Evolutionary conservation across 352 stramenopile species (phyloP), one percentile per base, ranked within the genome.

Genomic region (Phytophthora pseudosyringae): DNA sequence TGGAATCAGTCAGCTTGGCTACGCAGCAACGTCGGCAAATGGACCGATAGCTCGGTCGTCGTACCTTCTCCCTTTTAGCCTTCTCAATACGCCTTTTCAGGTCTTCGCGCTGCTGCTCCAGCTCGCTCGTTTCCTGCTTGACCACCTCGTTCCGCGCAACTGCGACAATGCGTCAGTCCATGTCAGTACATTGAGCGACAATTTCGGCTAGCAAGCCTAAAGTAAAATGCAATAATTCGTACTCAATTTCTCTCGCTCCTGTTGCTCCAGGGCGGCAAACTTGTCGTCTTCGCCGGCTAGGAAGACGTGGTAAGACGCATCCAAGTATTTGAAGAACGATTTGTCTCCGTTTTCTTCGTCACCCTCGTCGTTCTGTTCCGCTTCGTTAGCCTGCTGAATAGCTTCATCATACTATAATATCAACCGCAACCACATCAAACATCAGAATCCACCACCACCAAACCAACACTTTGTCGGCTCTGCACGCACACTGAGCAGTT

Each of bases 251-350:
- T 62, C 71, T 43, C 70, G 69, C 38, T 90, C 76, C 33, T 97
- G 79, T 35, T 82, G 75, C 74, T 98, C 91, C 18, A 99, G 74
- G 11, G 78, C 61, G 31, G 89, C 83, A 63, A 91, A 94, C 49
- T 88, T 78, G 32, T 98, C 93, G 59, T 99, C 96, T 59, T 99
- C 93, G 33, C 95, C 93, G 4, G 85, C 74, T 43, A 99, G 71
- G 70, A 99, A 99, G 18, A 88, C 86, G 35, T 73, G 73, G 72
- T 99, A 99, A 5, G 92, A 88, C 25, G 78, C 86, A 57, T 81
- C 76, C 4, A 99, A 68, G 72, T 98, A 99, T 50, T 93, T 85
- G 63, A 99, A 98, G 69, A 99, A 99, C 6, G 77, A 84, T 33
- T 94, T 94, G 57, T 98, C 88, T 21, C 76, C 83, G 21, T 88